These are phyloP conservation scores for Populus simonii DNA, from an alignment of 345 rosid genomes.

Conservation along the genomic window DNA sequence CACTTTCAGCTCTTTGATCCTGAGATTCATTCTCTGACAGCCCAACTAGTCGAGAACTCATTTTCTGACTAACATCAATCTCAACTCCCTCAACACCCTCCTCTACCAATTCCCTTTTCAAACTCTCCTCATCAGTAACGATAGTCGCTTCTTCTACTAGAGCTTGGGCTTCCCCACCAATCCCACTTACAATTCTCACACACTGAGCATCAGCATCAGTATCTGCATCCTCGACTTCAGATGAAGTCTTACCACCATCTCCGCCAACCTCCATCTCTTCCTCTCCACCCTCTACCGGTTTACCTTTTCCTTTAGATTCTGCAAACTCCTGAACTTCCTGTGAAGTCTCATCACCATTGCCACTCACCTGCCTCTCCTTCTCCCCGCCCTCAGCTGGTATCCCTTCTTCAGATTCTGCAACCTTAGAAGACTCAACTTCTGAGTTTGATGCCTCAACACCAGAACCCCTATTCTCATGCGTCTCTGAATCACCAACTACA, in stretches of 20 bases:
- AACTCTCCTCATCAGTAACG: conserved; percentile 2
- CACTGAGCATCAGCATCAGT: not conserved
- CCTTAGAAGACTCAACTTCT: conserved; percentile 4
- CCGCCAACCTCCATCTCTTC: not conserved
- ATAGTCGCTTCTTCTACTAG: conserved; percentile 3
- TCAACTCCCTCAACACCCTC: not conserved
- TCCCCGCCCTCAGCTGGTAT: conserved; percentile 6
- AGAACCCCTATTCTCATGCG: conserved; percentile 10
- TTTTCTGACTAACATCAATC: not conserved
- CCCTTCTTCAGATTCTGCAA: conserved; percentile 12
- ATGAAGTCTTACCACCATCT: not conserved
- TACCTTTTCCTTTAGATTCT: not conserved
- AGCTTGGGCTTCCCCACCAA: conserved; percentile 14
- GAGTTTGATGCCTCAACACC: conserved; percentile 7
- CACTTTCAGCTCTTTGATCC: conserved; percentile 20
- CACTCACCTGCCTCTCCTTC: conserved; percentile 2
- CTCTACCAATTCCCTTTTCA: conserved; percentile 10
- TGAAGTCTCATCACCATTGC: not conserved
- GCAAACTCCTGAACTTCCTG: not conserved
- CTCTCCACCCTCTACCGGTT: not conserved
- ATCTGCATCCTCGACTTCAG: not conserved
- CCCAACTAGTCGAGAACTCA: conserved; percentile 1
- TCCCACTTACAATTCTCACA: not conserved
- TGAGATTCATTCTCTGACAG: conserved; percentile 7
- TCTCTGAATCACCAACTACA: conserved; percentile 11